Conservation (phyloP, 2,329 filamentous ascomycete genomes). For the Shiraia bambusicola region DNA sequence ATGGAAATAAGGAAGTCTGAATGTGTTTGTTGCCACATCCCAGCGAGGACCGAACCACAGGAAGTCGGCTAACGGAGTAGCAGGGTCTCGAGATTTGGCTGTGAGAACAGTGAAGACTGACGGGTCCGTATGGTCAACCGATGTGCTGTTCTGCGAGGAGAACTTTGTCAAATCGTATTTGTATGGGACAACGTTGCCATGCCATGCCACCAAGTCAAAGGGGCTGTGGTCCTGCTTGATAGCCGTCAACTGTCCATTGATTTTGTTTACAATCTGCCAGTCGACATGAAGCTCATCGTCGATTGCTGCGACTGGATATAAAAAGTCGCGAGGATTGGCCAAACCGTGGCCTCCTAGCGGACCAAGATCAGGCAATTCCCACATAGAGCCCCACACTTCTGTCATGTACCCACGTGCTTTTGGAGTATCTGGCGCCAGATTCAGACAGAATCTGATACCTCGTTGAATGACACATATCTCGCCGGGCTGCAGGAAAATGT, state of each 20-base stretch:
- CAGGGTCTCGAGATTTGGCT: slow-evolving; percentile 40
- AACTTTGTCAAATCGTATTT: slow-evolving; percentile 59
- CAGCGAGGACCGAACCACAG: slow-evolving; percentile 44
- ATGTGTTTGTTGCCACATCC: slow-evolving; percentile 44
- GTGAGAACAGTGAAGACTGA: slow-evolving; percentile 44
- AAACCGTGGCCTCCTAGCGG: slow-evolving; percentile 45
- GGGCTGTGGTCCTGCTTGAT: slow-evolving; percentile 44
- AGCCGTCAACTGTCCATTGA: slow-evolving; percentile 34
- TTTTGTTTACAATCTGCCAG: slow-evolving; percentile 42
- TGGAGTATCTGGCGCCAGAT: slow-evolving; percentile 34
- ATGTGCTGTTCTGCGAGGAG: slow-evolving; percentile 42
- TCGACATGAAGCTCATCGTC: slow-evolving; percentile 40
- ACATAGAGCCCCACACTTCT: slow-evolving; percentile 45
- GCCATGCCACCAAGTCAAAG: slow-evolving; percentile 49
- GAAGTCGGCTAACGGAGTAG: slow-evolving; percentile 42
- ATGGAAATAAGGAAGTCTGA: slow-evolving; percentile 45
- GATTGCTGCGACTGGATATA: slow-evolving; percentile 43
- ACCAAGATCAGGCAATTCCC: slow-evolving; percentile 44
- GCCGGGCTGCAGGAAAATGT: slow-evolving; percentile 42
- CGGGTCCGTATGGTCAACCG: slow-evolving; percentile 44
- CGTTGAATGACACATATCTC: slow-evolving; percentile 47
- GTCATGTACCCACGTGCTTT: slow-evolving; percentile 44
- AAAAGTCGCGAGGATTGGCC: slow-evolving; percentile 44
- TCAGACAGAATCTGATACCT: slow-evolving; percentile 42
- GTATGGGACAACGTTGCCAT: slow-evolving; percentile 50